phyloP scores from a whole-genome alignment of 2,329 filamentous ascomycete species.

The Claviceps sp. region DNA sequence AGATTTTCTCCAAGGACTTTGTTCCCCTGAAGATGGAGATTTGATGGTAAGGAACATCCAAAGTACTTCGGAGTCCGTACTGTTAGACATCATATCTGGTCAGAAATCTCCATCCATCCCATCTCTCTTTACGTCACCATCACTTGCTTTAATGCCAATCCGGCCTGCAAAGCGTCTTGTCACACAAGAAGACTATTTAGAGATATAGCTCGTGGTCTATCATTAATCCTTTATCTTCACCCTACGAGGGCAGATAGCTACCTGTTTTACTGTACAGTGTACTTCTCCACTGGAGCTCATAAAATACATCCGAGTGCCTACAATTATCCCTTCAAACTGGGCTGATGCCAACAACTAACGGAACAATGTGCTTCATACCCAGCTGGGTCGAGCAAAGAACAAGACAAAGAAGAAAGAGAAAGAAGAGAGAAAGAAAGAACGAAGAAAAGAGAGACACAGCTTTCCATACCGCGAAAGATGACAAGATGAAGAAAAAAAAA shows the following conservation, averaged over 20 bases:
- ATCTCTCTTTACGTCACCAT: neutral
- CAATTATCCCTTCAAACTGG: neutral
- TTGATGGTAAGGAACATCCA: constrained; percentile 73
- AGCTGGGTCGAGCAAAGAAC: constrained; percentile 3
- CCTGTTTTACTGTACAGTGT: constrained; percentile 5
- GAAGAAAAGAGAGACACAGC: neutral
- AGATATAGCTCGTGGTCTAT: constrained; percentile 7
- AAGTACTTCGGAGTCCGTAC: neutral
- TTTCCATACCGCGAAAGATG: neutral
- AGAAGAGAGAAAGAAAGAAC: neutral
- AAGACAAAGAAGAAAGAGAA: neutral
- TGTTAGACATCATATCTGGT: neutral
- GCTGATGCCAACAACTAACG: neutral
- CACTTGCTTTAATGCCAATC: neutral
- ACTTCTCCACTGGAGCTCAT: constrained; percentile 6
- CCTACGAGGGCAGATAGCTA: constrained; percentile 7
- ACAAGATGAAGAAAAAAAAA: constrained; percentile 1
- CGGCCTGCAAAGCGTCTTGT: neutral
- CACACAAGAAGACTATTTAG: neutral
- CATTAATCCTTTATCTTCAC: constrained; percentile 6
- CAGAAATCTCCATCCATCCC: neutral
- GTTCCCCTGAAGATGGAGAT: constrained; percentile 54
- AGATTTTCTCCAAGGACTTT: constrained; percentile 57
- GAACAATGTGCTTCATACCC: neutral
- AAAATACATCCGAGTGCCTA: constrained; percentile 2